A percentile compares a stretch with the other conserved stretches of the same genome.
Conservation (phyloP, 2,329 filamentous ascomycete species). For the Trichoderma aggressivum region DNA sequence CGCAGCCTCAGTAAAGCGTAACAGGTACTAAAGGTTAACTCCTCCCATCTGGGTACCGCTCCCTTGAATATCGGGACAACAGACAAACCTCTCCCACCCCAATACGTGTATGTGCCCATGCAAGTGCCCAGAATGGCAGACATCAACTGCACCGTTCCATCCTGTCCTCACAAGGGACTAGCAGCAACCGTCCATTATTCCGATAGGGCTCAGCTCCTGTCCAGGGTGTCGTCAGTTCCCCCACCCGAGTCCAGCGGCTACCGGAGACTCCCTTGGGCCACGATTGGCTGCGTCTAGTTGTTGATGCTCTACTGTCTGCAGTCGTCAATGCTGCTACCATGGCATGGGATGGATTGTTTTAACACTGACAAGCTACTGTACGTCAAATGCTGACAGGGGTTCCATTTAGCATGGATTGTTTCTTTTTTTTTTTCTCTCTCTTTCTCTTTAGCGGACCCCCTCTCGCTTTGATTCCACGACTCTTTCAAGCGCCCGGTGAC, state of each 20-base stretch:
- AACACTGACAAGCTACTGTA: neutral
- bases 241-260: neutral
- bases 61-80: neutral
- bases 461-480: neutral
- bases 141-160: neutral
- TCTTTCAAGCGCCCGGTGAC: neutral
- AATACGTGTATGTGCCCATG: neutral
- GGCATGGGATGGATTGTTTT: no score
- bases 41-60: neutral
- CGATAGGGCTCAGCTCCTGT: neutral
- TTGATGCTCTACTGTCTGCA: neutral
- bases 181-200: neutral
- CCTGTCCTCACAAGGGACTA: neutral
- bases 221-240: neutral
- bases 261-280: neutral
- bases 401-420: neutral
- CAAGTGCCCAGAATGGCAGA: neutral
- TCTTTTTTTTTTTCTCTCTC: no score
- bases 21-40: no score
- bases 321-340: neutral
- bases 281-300: neutral
- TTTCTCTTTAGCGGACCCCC: constrained; percentile 2
- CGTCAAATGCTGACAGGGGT: neutral
- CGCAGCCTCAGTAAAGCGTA: no score
- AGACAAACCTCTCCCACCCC: neutral